These are phyloP conservation scores for Taiozyma sp. DNA, from an alignment of 1,139 yeast genomes.

Conservation along the genomic window DNA sequence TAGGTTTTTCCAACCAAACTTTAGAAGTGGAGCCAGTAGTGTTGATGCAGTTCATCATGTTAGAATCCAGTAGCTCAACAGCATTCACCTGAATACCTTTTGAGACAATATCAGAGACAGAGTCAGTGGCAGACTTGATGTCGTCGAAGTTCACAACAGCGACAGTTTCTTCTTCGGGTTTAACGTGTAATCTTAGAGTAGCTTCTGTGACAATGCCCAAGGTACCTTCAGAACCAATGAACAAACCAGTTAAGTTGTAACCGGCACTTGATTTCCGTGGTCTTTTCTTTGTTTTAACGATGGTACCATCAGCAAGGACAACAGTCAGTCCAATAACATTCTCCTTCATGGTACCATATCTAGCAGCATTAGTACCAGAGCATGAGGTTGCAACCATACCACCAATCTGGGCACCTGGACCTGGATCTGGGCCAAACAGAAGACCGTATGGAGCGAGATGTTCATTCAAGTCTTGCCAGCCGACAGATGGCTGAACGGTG, in stretches of 20 bases:
- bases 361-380: conserved; percentile 68
- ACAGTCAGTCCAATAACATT: conserved; percentile 56
- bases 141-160: conserved; percentile 58
- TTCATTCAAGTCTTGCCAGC: conserved; percentile 64
- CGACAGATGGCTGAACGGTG: conserved; percentile 66
- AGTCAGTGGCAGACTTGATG: conserved; percentile 53
- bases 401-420: conserved; percentile 71
- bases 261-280: conserved; percentile 81
- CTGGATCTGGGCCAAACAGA: conserved; percentile 69
- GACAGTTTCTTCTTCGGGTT: conserved; percentile 58
- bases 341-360: conserved; percentile 69
- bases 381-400: conserved; percentile 72
- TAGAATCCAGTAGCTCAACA: conserved; percentile 55
- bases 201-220: conserved; percentile 73
- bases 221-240: conserved; percentile 76
- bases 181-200: conserved; percentile 61
- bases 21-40: conserved; percentile 36
- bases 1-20: conserved; percentile 54
- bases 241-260: conserved; percentile 61
- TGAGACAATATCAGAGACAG: conserved; percentile 51
- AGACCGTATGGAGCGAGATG: conserved; percentile 26
- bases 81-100: conserved; percentile 60
- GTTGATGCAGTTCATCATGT: conserved; percentile 51
- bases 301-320: conserved; percentile 67
- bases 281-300: conserved; percentile 60